phyloP scores from a whole-genome alignment of 345 rosid species.

The Arabis hirsuta region DNA sequence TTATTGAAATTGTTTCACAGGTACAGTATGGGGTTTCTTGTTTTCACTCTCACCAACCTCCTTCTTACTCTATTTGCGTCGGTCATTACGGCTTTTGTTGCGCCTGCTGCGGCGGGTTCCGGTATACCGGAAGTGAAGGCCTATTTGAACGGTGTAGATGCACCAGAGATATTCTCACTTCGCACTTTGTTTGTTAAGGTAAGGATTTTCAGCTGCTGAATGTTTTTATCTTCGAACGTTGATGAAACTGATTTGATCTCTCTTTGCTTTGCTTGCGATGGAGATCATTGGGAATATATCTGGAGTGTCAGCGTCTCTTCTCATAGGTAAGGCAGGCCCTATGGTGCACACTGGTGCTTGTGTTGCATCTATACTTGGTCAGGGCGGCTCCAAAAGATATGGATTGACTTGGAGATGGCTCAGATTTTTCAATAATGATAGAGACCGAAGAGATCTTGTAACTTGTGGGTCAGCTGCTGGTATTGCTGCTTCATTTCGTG shows the following conservation, averaged over 20 bases:
- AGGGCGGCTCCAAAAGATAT: slow-evolving; percentile 88
- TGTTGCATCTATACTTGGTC: slow-evolving; percentile 83
- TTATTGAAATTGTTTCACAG: slow-evolving; percentile 43
- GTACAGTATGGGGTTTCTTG: slow-evolving; percentile 67
- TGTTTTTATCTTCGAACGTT: too few species aligned
- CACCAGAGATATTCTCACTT: slow-evolving; percentile 74
- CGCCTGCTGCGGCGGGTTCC: slow-evolving; percentile 94
- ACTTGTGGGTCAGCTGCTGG: slow-evolving; percentile 99
- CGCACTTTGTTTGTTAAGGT: slow-evolving; percentile 82
- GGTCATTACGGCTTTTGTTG: slow-evolving; percentile 61
- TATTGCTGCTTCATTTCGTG: slow-evolving; percentile 88
- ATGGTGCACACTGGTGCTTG: slow-evolving; percentile 98
- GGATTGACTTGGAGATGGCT: slow-evolving; percentile 84
- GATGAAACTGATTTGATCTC: neutral
- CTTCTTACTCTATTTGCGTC: slow-evolving; percentile 72
- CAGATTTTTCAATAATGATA: slow-evolving; percentile 75
- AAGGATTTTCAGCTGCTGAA: neutral
- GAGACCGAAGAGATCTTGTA: slow-evolving; percentile 89
- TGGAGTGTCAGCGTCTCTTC: slow-evolving; percentile 85
- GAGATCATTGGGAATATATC: slow-evolving; percentile 87
- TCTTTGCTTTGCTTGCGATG: slow-evolving; percentile 35
- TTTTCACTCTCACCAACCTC: slow-evolving; percentile 69
- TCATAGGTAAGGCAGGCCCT: slow-evolving; percentile 97
- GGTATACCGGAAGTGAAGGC: slow-evolving; percentile 98
- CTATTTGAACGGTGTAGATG: slow-evolving; percentile 93